Evolutionary conservation across 345 rosid species (phyloP).

Genomic region (Lepidium sativum): DNA sequence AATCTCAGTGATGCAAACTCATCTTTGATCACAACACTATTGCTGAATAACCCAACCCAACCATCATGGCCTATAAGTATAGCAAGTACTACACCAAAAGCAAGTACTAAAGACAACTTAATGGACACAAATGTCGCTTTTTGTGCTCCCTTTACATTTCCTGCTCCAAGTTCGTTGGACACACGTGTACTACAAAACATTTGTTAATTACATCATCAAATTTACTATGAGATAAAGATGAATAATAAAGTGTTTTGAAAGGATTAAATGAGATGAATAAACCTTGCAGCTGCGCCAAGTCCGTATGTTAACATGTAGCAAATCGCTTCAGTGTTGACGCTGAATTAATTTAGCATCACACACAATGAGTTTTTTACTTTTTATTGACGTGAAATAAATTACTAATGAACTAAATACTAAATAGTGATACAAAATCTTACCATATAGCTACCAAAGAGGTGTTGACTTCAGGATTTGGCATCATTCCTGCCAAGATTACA

Average conservation of each 20-base stretch:
- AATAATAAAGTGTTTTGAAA: neutral
- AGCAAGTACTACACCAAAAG: constrained; percentile 30
- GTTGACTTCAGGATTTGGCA: constrained; percentile 46
- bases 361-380: neutral
- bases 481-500: constrained; percentile 64
- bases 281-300: constrained; percentile 83
- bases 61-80: constrained; percentile 42
- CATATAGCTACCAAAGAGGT: constrained; percentile 74
- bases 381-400: neutral
- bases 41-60: too few species aligned
- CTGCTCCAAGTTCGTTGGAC: too few species aligned
- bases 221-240: neutral
- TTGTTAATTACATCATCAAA: neutral
- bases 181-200: constrained; percentile 55
- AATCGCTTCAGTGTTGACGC: too few species aligned
- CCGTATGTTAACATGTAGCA: constrained; percentile 66
- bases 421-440: constrained; percentile 23
- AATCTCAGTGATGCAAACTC: too few species aligned
- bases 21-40: too few species aligned
- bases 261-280: neutral
- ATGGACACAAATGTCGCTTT: constrained; percentile 40
- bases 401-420: neutral
- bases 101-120: constrained; percentile 50
- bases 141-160: constrained; percentile 37
- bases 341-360: neutral